Base-by-base conservation (phyloP, 2,329 filamentous ascomycete genomes). In the Waltergamsia citrina region DNA sequence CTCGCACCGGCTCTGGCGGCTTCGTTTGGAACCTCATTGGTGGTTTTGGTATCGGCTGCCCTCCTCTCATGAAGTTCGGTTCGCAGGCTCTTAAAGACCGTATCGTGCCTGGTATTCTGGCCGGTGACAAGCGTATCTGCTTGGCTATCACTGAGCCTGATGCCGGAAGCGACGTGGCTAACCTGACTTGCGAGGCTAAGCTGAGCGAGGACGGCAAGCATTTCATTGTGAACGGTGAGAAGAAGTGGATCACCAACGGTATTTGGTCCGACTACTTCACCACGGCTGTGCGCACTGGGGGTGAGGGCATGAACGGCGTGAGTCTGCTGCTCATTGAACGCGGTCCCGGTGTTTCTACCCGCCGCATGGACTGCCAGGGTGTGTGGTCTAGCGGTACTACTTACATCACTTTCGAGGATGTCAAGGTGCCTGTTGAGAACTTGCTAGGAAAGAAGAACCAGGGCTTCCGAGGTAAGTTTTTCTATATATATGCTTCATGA, bases 201-300 rank as follows among this genome's bases (percentile, higher is more conserved):
- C 73, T 96, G 38, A 85, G 75, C 42, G 84, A 92, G 48, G 92
- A 98, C 50, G 92, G 92, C 52, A 96, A 96, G 70, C 86, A 96
- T 66, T 98, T 93, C 63, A 96, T 96, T 47, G 92, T 98, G 62
- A 98, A 96, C 53, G 92, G 92, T 36, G 90, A 95, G 76, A 96
- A 98, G 82, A 98, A 98, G 67, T 96, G 92, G 90, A 96, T 96
- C 60, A 96, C 90, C 51, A 98, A 98, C 63, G 92, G 92, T 52
- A 77, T 95, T 51, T 95, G 87, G 86, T 76, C 71, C 41, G 92
- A 98, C 60, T 41, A 41, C 39, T 41, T 96, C 69, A 96, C 92
- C 36, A 93, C 85, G 11, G 92, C 90, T 18, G 92, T 98, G 25
- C 81, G 92, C 40, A 98, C 92, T 10, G 87, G 83, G 43, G 81